phyloP scores from a whole-genome alignment of 257 asterid genomes.

The Nicotiana knightiana region DNA sequence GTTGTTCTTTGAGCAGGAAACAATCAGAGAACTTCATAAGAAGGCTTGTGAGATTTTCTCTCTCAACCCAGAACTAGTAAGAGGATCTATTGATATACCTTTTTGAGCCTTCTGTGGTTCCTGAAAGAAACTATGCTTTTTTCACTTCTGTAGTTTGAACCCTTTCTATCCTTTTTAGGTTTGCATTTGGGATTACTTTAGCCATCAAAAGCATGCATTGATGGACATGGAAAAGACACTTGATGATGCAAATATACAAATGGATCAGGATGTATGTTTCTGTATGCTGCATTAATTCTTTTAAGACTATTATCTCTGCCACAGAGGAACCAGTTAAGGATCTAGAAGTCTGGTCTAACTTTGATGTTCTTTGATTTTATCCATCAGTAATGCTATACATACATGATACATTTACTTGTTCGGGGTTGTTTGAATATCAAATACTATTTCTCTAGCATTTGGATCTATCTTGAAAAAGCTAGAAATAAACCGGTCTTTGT shows the following conservation, averaged over 20 bases:
- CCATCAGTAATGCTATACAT: background rate
- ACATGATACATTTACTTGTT: background rate
- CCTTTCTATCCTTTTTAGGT: constrained; percentile 41
- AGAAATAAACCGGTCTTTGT: background rate
- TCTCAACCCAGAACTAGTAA: constrained; percentile 77
- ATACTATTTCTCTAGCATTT: background rate
- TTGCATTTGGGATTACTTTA: constrained; percentile 82
- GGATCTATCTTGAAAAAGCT: background rate
- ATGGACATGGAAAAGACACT: constrained; percentile 97
- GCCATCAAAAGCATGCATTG: constrained; percentile 81
- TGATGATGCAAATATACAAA: constrained; percentile 94
- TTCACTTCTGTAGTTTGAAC: constrained; percentile 5
- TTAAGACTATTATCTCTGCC: constrained; percentile 13
- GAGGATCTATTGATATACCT: constrained; percentile 8
- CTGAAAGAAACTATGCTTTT: background rate
- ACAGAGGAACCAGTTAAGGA: background rate
- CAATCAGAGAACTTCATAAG: constrained; percentile 81
- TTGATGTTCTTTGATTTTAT: constrained; percentile 11
- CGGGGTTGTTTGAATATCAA: background rate
- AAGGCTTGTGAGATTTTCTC: constrained; percentile 80
- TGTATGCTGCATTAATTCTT: constrained; percentile 15
- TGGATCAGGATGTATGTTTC: constrained; percentile 98
- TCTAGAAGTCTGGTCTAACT: constrained; percentile 17
- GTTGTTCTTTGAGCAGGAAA: constrained; percentile 54
- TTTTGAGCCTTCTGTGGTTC: constrained; percentile 16